A percentile compares a stretch with the other conserved stretches of the same genome.
These are phyloP conservation scores for Cryptococcus sp. DNA, from an alignment of 1,284 basidiomycete species.

Conservation along the genomic window DNA sequence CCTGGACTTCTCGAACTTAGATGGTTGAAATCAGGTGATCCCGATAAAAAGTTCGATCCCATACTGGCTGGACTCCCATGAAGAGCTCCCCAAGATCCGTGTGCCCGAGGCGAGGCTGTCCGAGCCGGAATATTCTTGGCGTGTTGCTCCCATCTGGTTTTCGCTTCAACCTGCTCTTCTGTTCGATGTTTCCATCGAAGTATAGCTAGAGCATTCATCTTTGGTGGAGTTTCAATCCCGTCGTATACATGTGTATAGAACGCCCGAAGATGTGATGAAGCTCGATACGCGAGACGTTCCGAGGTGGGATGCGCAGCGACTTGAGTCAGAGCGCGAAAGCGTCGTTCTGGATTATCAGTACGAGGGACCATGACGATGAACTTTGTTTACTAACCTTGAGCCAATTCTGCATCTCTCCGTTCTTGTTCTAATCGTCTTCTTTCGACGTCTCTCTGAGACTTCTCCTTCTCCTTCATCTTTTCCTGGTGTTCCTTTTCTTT, in stretches of 20 bases:
- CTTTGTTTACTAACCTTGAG: constrained; percentile 27
- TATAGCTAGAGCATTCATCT: constrained; percentile 37
- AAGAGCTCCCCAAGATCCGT: constrained; percentile 3
- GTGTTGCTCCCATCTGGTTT: constrained; percentile 20
- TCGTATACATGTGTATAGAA: constrained; percentile 41
- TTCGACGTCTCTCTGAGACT: constrained; percentile 11
- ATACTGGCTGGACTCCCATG: constrained; percentile 10
- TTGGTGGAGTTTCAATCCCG: constrained; percentile 34
- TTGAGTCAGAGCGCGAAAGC: constrained; percentile 34
- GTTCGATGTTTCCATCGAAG: constrained; percentile 32
- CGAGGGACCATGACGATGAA: neutral
- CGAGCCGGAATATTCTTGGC: neutral
- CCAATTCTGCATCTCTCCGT: constrained; percentile 34
- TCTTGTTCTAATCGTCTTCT: constrained; percentile 31
- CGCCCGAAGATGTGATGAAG: constrained; percentile 37
- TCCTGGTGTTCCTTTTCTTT: constrained; percentile 16
- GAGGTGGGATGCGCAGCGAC: constrained; percentile 40
- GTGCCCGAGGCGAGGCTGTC: neutral
- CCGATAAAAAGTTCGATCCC: constrained; percentile 4
- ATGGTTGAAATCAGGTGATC: neutral
- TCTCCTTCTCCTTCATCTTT: constrained; percentile 8
- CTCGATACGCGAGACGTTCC: constrained; percentile 32
- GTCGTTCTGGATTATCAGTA: constrained; percentile 25
- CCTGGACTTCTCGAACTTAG: neutral
- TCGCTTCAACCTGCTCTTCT: constrained; percentile 28